Evolutionary conservation across 192 early-diverging fungal genomes (phyloP), one percentile per base, ranked within the genome.

Genomic region (Globomyces pollinis-pini): DNA sequence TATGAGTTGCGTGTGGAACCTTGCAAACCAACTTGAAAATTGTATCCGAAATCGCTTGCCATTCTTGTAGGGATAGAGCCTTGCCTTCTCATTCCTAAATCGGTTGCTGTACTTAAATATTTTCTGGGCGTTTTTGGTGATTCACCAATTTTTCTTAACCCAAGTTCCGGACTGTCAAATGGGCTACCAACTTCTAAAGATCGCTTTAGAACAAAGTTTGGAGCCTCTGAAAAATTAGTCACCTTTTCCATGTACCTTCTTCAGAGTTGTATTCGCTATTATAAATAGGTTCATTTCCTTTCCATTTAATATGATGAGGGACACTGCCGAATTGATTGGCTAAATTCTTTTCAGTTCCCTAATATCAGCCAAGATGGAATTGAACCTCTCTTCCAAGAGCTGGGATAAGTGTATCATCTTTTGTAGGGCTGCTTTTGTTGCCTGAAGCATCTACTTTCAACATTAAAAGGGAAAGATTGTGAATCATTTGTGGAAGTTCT

Each of bases 401-500:
- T 28, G 44, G 44, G 23, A 26, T 26, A 8, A 11, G 30, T 2
- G 16, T 29, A 31, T 33, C 55, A 39, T n/a, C 16, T n/a, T 44
- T 30, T 30, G 23, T 42, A 20, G 7, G 15, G 16, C 55, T 57
- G 38, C n/a, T 57, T 42, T 39, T 24, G 7, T n/a, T 73, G 42
- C 56, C n/a, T n/a, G n/a, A n/a, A n/a, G n/a, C n/a, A n/a, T 76
- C 59, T 26, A 67, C 38, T 34, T 60, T 65, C 30, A 76, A 81
- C 38, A 80, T 79, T 32, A 84, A 76, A 21, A 89, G 66, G 7
- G 87, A 90, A 51, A 96, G 84, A 31, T 89, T 84, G 67, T 99
- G 96, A 16, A 99, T 90, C 54, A 98, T 84, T 30, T 84, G 72
- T 0, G 96, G 96, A 50, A 99, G 63, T 64, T 97, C 92, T 24